phyloP scores from a whole-genome alignment of 2,329 filamentous ascomycete species.

The Madurella mycetomatis region DNA sequence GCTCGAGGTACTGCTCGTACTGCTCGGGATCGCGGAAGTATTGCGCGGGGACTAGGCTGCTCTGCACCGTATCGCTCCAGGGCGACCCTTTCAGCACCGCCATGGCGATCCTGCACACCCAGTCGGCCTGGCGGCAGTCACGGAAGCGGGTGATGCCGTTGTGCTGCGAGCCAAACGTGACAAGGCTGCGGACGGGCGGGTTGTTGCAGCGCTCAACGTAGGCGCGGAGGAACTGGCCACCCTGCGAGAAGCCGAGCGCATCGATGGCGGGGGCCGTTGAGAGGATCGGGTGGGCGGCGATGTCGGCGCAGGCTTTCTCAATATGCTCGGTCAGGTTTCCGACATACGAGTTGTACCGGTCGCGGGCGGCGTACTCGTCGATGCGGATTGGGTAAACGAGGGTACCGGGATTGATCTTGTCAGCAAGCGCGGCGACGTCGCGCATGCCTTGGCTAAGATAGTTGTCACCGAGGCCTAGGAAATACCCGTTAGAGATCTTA shows the following conservation, averaged over 20 bases:
- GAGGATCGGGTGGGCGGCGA: slow-evolving; percentile 72
- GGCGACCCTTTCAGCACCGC: slow-evolving; percentile 73
- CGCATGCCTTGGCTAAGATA: slow-evolving; percentile 72
- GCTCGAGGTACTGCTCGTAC: slow-evolving; percentile 67
- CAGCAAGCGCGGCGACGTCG: slow-evolving; percentile 65
- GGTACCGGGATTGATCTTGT: slow-evolving; percentile 73
- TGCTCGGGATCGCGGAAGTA: slow-evolving; percentile 77
- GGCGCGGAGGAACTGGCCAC: slow-evolving; percentile 89
- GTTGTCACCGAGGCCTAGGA: slow-evolving; percentile 58
- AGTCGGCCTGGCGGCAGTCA: slow-evolving; percentile 66
- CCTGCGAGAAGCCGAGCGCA: slow-evolving; percentile 91
- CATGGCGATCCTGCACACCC: slow-evolving; percentile 76
- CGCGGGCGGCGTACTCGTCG: slow-evolving; percentile 58
- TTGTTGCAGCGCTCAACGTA: slow-evolving; percentile 83
- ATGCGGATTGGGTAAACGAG: slow-evolving; percentile 77
- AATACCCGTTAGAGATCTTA: neutral
- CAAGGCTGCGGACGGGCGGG: slow-evolving; percentile 69
- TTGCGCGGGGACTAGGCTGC: slow-evolving; percentile 81
- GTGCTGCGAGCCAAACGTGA: slow-evolving; percentile 89
- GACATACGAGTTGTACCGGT: slow-evolving; percentile 82
- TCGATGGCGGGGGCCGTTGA: slow-evolving; percentile 79
- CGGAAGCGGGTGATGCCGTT: slow-evolving; percentile 86
- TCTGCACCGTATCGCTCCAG: slow-evolving; percentile 75
- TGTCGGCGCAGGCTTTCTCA: slow-evolving; percentile 68
- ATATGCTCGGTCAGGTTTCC: slow-evolving; percentile 84